Evolutionary conservation across 106 monocot genomes (phyloP).

Genomic region (Alisma plantagoaquatica): DNA sequence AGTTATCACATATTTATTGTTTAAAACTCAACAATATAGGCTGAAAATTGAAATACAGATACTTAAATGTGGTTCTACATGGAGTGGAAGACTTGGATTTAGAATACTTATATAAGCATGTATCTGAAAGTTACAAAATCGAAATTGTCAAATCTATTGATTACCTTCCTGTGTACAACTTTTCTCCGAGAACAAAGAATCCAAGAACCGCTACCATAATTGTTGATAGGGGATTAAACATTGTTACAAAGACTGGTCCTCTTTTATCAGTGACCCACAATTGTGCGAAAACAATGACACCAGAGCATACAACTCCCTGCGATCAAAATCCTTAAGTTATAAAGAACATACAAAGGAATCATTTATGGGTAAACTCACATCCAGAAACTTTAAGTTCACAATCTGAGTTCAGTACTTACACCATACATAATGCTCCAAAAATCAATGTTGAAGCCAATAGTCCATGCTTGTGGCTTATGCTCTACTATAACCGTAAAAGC

Average conservation of each 20-base stretch:
- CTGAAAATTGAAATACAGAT: background rate
- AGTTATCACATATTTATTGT: too few species aligned
- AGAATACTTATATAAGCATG: background rate
- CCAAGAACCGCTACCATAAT: slow-evolving; percentile 72
- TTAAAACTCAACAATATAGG: background rate
- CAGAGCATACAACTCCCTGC: slow-evolving; percentile 63
- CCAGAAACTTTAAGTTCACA: too few species aligned
- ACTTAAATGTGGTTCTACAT: background rate
- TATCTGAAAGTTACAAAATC: too few species aligned
- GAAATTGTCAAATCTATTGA: too few species aligned
- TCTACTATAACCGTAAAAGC: slow-evolving; percentile 51
- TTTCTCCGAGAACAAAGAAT: slow-evolving; percentile 70
- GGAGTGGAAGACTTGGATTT: background rate
- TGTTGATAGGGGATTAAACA: slow-evolving; percentile 79
- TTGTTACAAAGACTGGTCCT: slow-evolving; percentile 90
- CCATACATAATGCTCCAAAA: slow-evolving; percentile 67
- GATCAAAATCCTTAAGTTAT: too few species aligned
- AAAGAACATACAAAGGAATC: too few species aligned
- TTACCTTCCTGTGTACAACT: slow-evolving; percentile 75
- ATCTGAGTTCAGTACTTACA: too few species aligned
- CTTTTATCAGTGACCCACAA: slow-evolving; percentile 78
- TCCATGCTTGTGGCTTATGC: slow-evolving; percentile 57
- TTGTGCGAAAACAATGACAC: slow-evolving; percentile 60
- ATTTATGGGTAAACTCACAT: too few species aligned
- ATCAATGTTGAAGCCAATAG: slow-evolving; percentile 50